A percentile compares a stretch with the other conserved stretches of the same genome.
These are phyloP conservation scores for Trichoderma simmonsii DNA, from an alignment of 2,329 filamentous ascomycete genomes.

Conservation along the genomic window DNA sequence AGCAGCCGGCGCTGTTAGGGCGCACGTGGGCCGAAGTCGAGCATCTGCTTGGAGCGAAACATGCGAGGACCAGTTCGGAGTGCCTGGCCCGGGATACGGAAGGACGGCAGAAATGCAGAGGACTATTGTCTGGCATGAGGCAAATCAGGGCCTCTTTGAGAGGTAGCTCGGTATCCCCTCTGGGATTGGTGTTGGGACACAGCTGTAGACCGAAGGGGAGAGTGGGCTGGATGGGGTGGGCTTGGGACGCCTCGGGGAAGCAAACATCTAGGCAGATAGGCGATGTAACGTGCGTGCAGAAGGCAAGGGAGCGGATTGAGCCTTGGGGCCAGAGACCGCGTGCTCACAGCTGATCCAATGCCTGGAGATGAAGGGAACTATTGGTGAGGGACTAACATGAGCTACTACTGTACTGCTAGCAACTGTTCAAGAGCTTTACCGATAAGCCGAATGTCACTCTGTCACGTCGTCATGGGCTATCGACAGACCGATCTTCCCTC, in stretches of 20 bases:
- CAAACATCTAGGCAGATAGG: not conserved
- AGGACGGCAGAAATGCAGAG: not conserved
- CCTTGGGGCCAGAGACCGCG: not conserved
- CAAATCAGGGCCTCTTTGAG: not conserved
- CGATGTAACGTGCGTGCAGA: constrained; percentile 6
- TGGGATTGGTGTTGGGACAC: not conserved
- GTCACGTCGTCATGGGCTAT: not conserved
- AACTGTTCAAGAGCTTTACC: not conserved
- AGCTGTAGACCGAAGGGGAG: not conserved
- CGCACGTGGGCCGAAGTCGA: constrained; percentile 9
- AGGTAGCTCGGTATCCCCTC: not conserved
- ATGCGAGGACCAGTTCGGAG: not conserved
- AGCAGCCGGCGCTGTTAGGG: not conserved
- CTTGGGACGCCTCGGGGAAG: not conserved
- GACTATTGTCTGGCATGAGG: not conserved
- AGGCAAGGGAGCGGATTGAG: not conserved
- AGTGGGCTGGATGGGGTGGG: not conserved
- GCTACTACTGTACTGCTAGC: not conserved
- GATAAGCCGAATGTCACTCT: not conserved
- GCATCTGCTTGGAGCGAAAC: constrained; percentile 6
- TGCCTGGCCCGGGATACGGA: not conserved
- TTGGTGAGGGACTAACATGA: not conserved
- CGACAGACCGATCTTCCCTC: not conserved
- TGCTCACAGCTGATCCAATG: not conserved
- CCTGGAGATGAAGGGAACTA: not conserved